Evolutionary conservation across 1,284 basidiomycete genomes (phyloP), one percentile per base, ranked within the genome.

Genomic region (Paramarasmius palmivorus): DNA sequence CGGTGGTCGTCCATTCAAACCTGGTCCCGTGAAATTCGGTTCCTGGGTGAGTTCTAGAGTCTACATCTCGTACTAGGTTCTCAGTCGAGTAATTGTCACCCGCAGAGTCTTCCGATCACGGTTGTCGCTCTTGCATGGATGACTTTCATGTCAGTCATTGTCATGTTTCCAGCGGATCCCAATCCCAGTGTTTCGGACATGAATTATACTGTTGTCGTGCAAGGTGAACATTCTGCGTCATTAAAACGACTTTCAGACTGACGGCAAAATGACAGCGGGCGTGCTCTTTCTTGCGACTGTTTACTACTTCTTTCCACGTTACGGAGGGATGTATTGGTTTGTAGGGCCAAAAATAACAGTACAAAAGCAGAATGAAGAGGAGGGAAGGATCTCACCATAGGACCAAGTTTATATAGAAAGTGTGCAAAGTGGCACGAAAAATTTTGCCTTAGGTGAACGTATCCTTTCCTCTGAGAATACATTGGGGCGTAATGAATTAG

Each of bases 81-180:
- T 32, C 29, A 6, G 29, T 6, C 29, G 6, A n/a, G n/a, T n/a
- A n/a, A n/a, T n/a, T n/a, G n/a, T 32, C 7, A 32, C 12, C 32
- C 40, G 17, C 19, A 64, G 63, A 62, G 62, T 36, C 55, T 32
- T 1, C 62, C 62, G 2, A 56, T 65, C 6, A 29, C 63, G 10
- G 57, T 56, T 40, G 44, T 62, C n/a, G 62, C 63, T 0, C 53
- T 54, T 0, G 51, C 54, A 4, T 63, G 59, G 35, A 65, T 65
- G 62, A 54, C 57, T 7, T 59, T 65, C 42, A 65, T 64, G 61
- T 59, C 59, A 15, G 29, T 65, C 25, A 58, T 65, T 4, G 60
- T 65, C 52, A 40, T 63, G 32, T 65, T 65, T 35, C 64, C 64
- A 3, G 50, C 59, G 1, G 46, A 54, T 6, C 58, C 59, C 32